A percentile compares a stretch with the other conserved stretches of the same genome.
These are phyloP conservation scores for Hydrangea macrophylla DNA, from an alignment of 148 eudicot genomes.

Conservation along the genomic window DNA sequence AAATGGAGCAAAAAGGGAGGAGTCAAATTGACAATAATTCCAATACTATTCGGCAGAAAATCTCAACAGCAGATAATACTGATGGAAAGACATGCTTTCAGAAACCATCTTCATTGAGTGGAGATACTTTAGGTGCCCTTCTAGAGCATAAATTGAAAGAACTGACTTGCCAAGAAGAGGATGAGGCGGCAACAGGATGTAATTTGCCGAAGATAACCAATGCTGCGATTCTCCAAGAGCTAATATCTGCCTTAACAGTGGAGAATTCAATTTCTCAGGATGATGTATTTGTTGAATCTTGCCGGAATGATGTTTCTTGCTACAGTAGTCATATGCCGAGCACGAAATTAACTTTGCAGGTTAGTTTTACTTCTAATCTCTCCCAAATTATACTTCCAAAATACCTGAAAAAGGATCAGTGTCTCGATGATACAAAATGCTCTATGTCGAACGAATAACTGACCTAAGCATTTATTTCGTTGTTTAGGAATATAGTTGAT, in stretches of 20 bases:
- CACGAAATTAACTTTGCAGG: constrained; percentile 24
- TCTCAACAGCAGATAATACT: constrained; percentile 17
- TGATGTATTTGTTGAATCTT: constrained; percentile 20
- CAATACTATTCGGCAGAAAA: constrained; percentile 16
- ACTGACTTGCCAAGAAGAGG: constrained; percentile 62
- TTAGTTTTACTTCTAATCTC: constrained; percentile 7
- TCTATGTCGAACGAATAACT: no score
- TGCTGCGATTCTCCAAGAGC: constrained; percentile 82
- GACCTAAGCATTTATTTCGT: no score
- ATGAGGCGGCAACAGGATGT: constrained; percentile 45
- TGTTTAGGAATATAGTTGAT: no score
- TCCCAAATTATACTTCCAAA: no score
- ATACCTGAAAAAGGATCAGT: no score
- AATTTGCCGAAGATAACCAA: constrained; percentile 52
- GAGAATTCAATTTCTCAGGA: constrained; percentile 44
- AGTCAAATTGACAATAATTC: constrained; percentile 17
- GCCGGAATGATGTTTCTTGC: constrained; percentile 11
- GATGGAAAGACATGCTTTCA: constrained; percentile 23
- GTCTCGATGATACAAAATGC: no score
- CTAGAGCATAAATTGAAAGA: constrained; percentile 75
- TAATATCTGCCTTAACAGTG: constrained; percentile 68
- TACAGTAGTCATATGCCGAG: constrained; percentile 8
- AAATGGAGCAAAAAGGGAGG: constrained; percentile 21
- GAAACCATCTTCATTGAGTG: constrained; percentile 38
- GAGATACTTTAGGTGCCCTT: constrained; percentile 69